Evolutionary conservation across 129 eudicot genomes (phyloP).

Genomic region (Flaveria brownii): DNA sequence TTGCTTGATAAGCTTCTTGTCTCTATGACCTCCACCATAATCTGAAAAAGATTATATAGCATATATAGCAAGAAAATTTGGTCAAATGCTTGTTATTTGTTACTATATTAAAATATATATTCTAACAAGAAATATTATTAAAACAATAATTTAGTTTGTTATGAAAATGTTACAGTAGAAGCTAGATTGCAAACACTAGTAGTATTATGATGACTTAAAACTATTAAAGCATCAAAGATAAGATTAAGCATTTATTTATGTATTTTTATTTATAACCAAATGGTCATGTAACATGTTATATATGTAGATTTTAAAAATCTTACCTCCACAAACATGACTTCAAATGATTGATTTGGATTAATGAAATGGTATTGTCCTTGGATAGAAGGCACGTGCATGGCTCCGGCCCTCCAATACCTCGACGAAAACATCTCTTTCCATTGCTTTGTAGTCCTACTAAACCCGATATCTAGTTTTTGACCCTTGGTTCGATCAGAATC

Average conservation of each 20-base stretch:
- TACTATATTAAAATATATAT: too few relatives aligned
- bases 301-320: background rate
- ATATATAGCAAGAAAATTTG: background rate
- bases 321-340: conserved; percentile 33
- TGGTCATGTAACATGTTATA: background rate
- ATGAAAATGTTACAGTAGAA: too few relatives aligned
- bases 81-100: too few relatives aligned
- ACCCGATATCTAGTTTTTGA: conserved; percentile 42
- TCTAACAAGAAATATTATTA: too few relatives aligned
- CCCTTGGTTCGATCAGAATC: conserved; percentile 41
- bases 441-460: conserved; percentile 37
- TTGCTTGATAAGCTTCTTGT: conserved; percentile 23
- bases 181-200: too few relatives aligned
- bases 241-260: too few relatives aligned
- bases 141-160: too few relatives aligned
- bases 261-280: background rate
- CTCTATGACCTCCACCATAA: conserved; percentile 35
- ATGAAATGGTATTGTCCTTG: background rate
- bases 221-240: too few relatives aligned
- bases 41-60: conserved; percentile 15
- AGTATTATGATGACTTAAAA: too few relatives aligned
- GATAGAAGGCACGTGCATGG: conserved; percentile 29
- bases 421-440: conserved; percentile 40
- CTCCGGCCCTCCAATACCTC: conserved; percentile 51
- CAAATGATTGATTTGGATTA: conserved; percentile 1